phyloP scores from a whole-genome alignment of 2,329 filamentous ascomycete genomes.

The Didymella pinodella region DNA sequence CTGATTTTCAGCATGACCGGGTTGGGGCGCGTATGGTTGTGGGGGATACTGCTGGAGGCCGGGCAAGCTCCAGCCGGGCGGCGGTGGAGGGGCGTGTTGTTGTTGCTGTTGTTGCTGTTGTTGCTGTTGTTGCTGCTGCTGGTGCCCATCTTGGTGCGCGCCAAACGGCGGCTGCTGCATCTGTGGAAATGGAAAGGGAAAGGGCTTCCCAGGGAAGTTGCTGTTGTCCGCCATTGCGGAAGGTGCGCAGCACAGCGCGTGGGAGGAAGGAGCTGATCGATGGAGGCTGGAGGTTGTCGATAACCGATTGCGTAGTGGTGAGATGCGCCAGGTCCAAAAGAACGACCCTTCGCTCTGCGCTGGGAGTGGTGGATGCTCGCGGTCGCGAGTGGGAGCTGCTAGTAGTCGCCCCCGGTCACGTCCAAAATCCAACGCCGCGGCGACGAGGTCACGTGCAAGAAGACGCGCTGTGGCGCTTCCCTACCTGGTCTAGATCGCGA shows the following conservation, averaged over 20 bases:
- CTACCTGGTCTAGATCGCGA: background rate
- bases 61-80: slow-evolving; percentile 18
- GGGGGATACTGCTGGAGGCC: slow-evolving; percentile 15
- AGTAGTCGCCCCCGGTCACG: background rate
- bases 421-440: slow-evolving; percentile 20
- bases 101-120: slow-evolving; percentile 5
- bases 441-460: slow-evolving; percentile 12
- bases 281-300: background rate
- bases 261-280: slow-evolving; percentile 25
- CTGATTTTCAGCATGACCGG: slow-evolving; percentile 17
- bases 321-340: background rate
- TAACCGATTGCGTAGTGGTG: background rate
- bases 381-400: slow-evolving; percentile 5
- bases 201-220: slow-evolving; percentile 34
- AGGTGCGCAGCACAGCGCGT: slow-evolving; percentile 21
- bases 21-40: slow-evolving; percentile 18
- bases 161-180: slow-evolving; percentile 11
- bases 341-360: slow-evolving; percentile 7
- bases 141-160: slow-evolving; percentile 15
- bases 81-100: slow-evolving; percentile 14
- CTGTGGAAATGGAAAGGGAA: slow-evolving; percentile 29
- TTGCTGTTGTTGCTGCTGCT: slow-evolving; percentile 5
- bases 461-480: slow-evolving; percentile 1
- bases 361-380: slow-evolving; percentile 1
- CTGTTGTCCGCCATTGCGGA: slow-evolving; percentile 42